Percentiles rank a stretch among this genome's conserved stretches.
phyloP scores from a whole-genome alignment of 768 basidiomycete genomes.

The Termitomyces sp. region DNA sequence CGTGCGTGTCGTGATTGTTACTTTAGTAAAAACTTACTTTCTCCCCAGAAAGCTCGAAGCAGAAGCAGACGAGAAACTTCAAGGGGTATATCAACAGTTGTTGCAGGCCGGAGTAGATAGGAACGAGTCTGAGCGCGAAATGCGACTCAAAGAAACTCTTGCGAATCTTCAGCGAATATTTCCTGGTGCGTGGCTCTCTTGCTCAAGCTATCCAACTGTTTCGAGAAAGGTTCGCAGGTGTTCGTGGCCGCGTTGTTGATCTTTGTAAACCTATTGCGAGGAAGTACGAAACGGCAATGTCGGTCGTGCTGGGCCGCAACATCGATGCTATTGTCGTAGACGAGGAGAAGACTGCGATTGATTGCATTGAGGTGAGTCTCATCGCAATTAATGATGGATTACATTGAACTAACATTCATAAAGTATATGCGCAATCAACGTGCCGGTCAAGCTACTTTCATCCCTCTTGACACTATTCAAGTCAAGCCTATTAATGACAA shows the following conservation, averaged over 20 bases:
- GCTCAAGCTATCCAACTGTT: neutral
- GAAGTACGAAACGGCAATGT: constrained; percentile 91
- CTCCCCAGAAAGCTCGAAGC: constrained; percentile 76
- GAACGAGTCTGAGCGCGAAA: constrained; percentile 83
- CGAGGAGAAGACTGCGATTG: constrained; percentile 94
- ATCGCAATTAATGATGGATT: neutral
- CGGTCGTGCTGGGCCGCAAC: constrained; percentile 90
- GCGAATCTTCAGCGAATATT: constrained; percentile 84
- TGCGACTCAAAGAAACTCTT: constrained; percentile 82
- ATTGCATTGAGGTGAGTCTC: constrained; percentile 83
- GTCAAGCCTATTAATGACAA: constrained; percentile 93
- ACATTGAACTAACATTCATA: neutral
- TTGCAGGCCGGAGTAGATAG: constrained; percentile 88
- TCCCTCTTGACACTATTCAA: constrained; percentile 97
- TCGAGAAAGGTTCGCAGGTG: constrained; percentile 48
- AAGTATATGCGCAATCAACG: constrained; percentile 95
- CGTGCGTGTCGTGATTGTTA: constrained; percentile 43
- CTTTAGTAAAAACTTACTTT: neutral
- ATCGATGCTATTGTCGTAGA: constrained; percentile 96
- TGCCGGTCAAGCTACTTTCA: constrained; percentile 94
- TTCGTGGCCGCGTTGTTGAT: constrained; percentile 90
- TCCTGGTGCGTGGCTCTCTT: constrained; percentile 52
- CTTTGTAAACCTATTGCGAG: constrained; percentile 91
- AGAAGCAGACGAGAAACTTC: constrained; percentile 90
- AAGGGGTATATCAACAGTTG: constrained; percentile 77